Conservation (phyloP, 2,329 filamentous ascomycete species). For the Emergomyces pasteurianus region DNA sequence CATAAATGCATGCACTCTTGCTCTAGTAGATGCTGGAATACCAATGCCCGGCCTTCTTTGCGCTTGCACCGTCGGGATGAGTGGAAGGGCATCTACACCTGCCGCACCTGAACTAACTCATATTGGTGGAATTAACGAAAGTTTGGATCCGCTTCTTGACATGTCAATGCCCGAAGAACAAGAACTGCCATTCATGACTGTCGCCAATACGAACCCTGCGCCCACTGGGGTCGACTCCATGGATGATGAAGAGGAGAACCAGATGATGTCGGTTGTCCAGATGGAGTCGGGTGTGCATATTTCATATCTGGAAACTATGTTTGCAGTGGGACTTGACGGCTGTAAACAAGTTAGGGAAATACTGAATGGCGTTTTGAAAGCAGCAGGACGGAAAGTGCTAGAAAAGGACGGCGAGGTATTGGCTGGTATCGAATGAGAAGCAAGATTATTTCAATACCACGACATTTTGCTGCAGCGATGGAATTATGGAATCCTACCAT, state of each 20-base stretch:
- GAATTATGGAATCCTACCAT: neutral
- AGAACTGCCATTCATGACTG: constrained; percentile 78
- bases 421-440: neutral
- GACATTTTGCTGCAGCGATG: neutral
- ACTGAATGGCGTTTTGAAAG: constrained; percentile 66
- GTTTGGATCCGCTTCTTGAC: constrained; percentile 33
- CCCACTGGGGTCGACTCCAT: constrained; percentile 46
- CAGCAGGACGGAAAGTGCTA: constrained; percentile 10
- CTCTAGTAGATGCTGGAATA: constrained; percentile 85
- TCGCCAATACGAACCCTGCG: constrained; percentile 50
- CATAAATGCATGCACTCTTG: constrained; percentile 81
- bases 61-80: constrained; percentile 71
- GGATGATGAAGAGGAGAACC: constrained; percentile 39
- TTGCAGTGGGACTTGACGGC: constrained; percentile 82
- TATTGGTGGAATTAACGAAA: constrained; percentile 24
- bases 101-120: constrained; percentile 15
- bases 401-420: constrained; percentile 7
- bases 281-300: constrained; percentile 86
- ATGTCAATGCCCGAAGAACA: constrained; percentile 40
- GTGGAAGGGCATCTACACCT: constrained; percentile 35
- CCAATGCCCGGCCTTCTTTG: constrained; percentile 89
- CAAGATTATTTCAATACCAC: neutral
- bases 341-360: constrained; percentile 76
- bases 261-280: constrained; percentile 61
- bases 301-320: constrained; percentile 71